phyloP scores from a whole-genome alignment of 108 stramenopile species.

The Stephanodiscus minutulus region DNA sequence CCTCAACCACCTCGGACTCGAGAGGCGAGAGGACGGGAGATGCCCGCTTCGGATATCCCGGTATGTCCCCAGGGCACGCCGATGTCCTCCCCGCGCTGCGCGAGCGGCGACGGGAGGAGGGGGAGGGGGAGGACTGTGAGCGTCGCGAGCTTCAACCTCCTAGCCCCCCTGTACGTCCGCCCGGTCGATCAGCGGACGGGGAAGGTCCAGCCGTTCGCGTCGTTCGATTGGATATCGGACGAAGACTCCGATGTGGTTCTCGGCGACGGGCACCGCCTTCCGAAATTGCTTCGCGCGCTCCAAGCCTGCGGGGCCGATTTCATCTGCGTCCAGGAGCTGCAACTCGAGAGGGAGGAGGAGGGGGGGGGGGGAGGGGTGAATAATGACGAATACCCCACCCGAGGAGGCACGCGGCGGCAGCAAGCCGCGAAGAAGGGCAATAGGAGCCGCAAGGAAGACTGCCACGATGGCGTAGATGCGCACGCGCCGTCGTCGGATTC shows the following conservation, averaged over 20 bases:
- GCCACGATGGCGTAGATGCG: not conserved
- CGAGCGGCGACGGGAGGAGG: too few species aligned
- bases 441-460: slow-evolving; percentile 30
- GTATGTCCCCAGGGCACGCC: slow-evolving; percentile 31
- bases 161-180: slow-evolving; percentile 57
- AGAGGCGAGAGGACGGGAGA: not conserved
- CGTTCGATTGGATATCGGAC: slow-evolving; percentile 58
- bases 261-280: slow-evolving; percentile 35
- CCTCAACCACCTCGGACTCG: not conserved
- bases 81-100: too few species aligned
- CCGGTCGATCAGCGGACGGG: slow-evolving; percentile 56
- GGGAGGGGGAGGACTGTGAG: too few species aligned
- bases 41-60: not conserved
- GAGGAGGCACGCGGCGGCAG: not conserved
- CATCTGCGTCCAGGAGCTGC: slow-evolving; percentile 64
- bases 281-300: slow-evolving; percentile 32
- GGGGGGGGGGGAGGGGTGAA: not conserved
- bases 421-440: not conserved
- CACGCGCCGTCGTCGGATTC: not conserved
- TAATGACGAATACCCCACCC: not conserved
- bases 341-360: slow-evolving; percentile 34
- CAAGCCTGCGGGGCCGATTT: slow-evolving; percentile 40
- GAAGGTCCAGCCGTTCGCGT: slow-evolving; percentile 53
- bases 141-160: slow-evolving; percentile 56
- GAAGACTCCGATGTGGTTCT: slow-evolving; percentile 29